These are phyloP conservation scores for Colletotrichum tamarilloi DNA, from an alignment of 2,329 filamentous ascomycete species.

Conservation along the genomic window DNA sequence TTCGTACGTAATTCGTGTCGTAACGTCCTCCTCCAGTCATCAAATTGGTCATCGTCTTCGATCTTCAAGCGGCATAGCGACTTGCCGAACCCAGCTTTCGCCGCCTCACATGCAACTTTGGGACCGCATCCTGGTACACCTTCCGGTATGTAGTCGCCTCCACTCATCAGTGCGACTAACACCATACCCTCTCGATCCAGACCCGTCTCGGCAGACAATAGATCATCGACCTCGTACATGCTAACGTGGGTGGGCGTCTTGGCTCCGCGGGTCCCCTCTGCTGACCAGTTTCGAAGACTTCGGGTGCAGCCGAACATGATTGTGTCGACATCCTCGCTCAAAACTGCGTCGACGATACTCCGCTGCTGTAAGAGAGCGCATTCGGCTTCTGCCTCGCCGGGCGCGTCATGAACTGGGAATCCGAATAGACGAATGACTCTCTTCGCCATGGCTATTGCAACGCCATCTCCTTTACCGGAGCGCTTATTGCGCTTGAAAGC, in stretches of 20 bases:
- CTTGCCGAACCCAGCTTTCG: slow-evolving; percentile 85
- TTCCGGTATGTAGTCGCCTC: slow-evolving; percentile 91
- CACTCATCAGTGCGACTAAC: slow-evolving; percentile 92
- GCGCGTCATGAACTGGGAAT: slow-evolving; percentile 85
- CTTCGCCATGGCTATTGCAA: slow-evolving; percentile 83
- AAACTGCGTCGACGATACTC: slow-evolving; percentile 89
- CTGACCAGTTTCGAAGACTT: slow-evolving; percentile 85
- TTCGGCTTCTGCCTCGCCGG: slow-evolving; percentile 95
- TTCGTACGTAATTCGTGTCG: slow-evolving; percentile 85
- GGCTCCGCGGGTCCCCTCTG: slow-evolving; percentile 72
- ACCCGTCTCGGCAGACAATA: slow-evolving; percentile 58
- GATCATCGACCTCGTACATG: slow-evolving; percentile 74
- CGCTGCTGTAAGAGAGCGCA: slow-evolving; percentile 86
- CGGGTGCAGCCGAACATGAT: slow-evolving; percentile 93
- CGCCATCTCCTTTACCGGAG: slow-evolving; percentile 71
- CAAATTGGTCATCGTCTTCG: slow-evolving; percentile 68
- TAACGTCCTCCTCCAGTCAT: slow-evolving; percentile 78
- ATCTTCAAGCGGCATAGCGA: slow-evolving; percentile 75
- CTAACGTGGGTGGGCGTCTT: slow-evolving; percentile 87
- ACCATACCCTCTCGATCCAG: slow-evolving; percentile 92
- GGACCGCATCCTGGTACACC: slow-evolving; percentile 89
- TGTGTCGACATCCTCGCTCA: slow-evolving; percentile 97
- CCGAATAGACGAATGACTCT: slow-evolving; percentile 86
- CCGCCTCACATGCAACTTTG: slow-evolving; percentile 90
- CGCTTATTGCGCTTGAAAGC: slow-evolving; percentile 89